Evolutionary conservation across 352 stramenopile genomes (phyloP).

Genomic region (Pythium utonaiense): DNA sequence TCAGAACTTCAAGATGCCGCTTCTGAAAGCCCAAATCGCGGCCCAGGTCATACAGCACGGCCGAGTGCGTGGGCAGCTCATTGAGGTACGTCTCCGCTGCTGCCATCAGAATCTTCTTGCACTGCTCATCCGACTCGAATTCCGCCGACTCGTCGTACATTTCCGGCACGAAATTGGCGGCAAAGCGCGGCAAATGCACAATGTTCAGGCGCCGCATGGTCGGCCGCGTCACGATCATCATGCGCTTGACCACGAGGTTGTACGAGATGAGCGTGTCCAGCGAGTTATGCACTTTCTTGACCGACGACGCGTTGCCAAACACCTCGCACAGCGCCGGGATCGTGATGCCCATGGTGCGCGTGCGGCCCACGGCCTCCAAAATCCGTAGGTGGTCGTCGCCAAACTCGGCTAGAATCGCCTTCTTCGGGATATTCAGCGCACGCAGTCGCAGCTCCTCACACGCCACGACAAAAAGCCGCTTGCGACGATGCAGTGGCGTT

Average conservation of each 20-base stretch:
- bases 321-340: conserved; percentile 41
- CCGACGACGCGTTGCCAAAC: conserved; percentile 28
- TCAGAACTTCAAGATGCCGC: conserved; percentile 61
- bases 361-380: conserved; percentile 54
- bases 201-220: conserved; percentile 73
- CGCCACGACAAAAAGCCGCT: conserved; percentile 38
- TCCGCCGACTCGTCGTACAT: conserved; percentile 71
- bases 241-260: conserved; percentile 73
- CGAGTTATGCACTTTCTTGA: conserved; percentile 75
- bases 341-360: conserved; percentile 49
- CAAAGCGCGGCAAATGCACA: conserved; percentile 74
- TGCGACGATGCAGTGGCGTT: background rate
- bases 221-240: conserved; percentile 69
- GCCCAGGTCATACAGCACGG: conserved; percentile 66
- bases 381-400: conserved; percentile 58
- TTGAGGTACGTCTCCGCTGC: conserved; percentile 61
- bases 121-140: conserved; percentile 83
- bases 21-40: conserved; percentile 67
- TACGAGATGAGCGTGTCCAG: conserved; percentile 80
- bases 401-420: conserved; percentile 62
- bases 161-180: conserved; percentile 42
- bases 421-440: conserved; percentile 61
- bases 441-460: conserved; percentile 63
- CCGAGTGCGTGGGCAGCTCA: conserved; percentile 50
- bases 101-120: conserved; percentile 55